A percentile compares a stretch with the other conserved stretches of the same genome.
These are phyloP conservation scores for Kuraishia ogatae DNA, from an alignment of 805 yeast genomes.

Conservation along the genomic window DNA sequence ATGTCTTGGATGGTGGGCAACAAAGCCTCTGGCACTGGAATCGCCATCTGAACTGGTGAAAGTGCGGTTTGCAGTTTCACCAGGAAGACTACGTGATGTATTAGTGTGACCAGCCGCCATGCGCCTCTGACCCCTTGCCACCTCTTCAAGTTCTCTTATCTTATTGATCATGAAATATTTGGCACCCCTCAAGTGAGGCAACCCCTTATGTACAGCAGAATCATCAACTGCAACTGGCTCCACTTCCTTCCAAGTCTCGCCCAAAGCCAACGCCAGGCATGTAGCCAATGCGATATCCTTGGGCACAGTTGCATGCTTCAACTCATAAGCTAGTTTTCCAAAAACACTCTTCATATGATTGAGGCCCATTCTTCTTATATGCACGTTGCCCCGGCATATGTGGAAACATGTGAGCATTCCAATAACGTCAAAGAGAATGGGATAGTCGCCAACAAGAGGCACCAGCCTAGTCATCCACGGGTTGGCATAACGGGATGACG, in stretches of 20 bases:
- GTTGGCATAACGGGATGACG: slow-evolving; percentile 1
- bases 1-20: too few species aligned
- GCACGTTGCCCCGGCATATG: slow-evolving; percentile 5
- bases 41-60: too few species aligned
- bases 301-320: slow-evolving; percentile 6
- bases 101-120: too few species aligned
- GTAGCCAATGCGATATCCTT: slow-evolving; percentile 8
- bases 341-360: slow-evolving; percentile 9
- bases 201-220: slow-evolving; percentile 2
- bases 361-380: background rate
- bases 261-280: slow-evolving; percentile 9
- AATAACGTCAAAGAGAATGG: slow-evolving; percentile 9
- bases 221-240: slow-evolving; percentile 7
- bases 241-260: slow-evolving; percentile 4
- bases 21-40: too few species aligned
- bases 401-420: slow-evolving; percentile 11
- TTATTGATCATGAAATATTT: slow-evolving; percentile 9
- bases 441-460: slow-evolving; percentile 6
- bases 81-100: too few species aligned
- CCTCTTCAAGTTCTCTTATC: slow-evolving; percentile 2
- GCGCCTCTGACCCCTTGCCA: too few species aligned
- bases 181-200: slow-evolving; percentile 10
- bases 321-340: slow-evolving; percentile 7
- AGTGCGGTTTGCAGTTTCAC: too few species aligned
- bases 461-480: slow-evolving; percentile 10